phyloP scores from a whole-genome alignment of 2,329 filamentous ascomycete species.

The Calonectria fujianensis region DNA sequence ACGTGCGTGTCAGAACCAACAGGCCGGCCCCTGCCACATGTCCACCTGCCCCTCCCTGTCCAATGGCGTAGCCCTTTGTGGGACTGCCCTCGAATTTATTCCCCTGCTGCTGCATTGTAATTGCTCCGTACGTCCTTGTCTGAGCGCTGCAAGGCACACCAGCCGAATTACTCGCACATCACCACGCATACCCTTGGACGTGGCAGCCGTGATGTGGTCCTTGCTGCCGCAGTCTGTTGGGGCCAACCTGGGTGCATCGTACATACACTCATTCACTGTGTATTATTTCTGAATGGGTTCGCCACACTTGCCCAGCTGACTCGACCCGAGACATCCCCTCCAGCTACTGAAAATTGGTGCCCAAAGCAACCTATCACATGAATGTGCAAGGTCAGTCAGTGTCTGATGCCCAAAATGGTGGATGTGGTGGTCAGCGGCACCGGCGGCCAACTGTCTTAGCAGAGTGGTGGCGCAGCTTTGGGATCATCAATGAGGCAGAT shows the following conservation, averaged over 20 bases:
- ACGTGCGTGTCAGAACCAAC: constrained; percentile 13
- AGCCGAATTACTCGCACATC: background rate
- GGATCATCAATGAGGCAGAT: background rate
- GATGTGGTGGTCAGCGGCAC: constrained; percentile 16
- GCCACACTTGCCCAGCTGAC: background rate
- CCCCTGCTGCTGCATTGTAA: background rate
- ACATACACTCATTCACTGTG: no score
- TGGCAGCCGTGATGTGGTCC: background rate
- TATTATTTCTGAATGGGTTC: background rate
- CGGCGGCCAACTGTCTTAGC: background rate
- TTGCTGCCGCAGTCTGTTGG: background rate
- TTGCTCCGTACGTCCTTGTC: background rate
- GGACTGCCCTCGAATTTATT: background rate
- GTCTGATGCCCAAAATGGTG: background rate
- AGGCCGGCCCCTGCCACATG: background rate
- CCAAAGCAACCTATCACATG: background rate
- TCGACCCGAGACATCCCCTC: background rate
- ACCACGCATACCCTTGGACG: background rate
- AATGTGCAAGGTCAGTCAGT: background rate
- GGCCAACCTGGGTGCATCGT: background rate
- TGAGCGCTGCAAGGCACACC: constrained; percentile 10
- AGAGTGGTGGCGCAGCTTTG: background rate
- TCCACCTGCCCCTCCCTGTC: background rate
- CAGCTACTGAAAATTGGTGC: background rate
- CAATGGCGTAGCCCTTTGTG: background rate